Base-by-base conservation (phyloP, 176 grass and related monocot genomes). In the Guadua angustifolia region DNA sequence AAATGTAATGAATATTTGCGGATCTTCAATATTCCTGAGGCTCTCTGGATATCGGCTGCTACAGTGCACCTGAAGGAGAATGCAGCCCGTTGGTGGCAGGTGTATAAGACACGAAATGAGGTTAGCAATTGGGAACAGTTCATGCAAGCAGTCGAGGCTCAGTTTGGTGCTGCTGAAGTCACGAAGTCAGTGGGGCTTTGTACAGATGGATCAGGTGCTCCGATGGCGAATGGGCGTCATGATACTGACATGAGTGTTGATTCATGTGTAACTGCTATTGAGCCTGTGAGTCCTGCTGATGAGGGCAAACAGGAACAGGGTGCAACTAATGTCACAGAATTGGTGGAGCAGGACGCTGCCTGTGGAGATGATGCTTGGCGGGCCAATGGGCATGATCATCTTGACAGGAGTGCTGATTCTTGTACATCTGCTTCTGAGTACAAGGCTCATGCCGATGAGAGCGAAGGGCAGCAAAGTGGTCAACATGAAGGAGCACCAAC, bases 301-400 rank as follows among this genome's bases (percentile, higher is more conserved):
- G 82, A 85, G n/a, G 73, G 49, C 61, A 69, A 62, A 44, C 35
- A 32, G 36, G 64, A 82, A n/a, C 32, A 77, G 2, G 14, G 24
- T 51, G 26, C 29, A 0, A 18, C 26, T 75, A 62, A 49, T 32
- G 22, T 79, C 50, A 17, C 11, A 17, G 53, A 88, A n/a, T 17
- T 73, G 55, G 69, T 43, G 2, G 76, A 75, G 29, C 29, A 1
- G 29, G 33, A 39, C 67, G 39, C 65, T 70, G 25, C 38, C 38
- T 77, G 35, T 56, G 47, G 58, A 47, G 58, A 85, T 59, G 39
- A 85, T 77, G 63, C 22, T 35, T n/a, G 26, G 14, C 36, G 43
- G n/a, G 43, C 66, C 52, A 79, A 90, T 45, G 88, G 36, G 12
- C 71, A 53, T 70, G 29, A 66, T 83, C 13, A 33, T 25, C 69